A percentile compares a stretch with the other conserved stretches of the same genome.
These are phyloP conservation scores for Acacia pycnantha DNA, from an alignment of 331 rosid species.

Conservation along the genomic window DNA sequence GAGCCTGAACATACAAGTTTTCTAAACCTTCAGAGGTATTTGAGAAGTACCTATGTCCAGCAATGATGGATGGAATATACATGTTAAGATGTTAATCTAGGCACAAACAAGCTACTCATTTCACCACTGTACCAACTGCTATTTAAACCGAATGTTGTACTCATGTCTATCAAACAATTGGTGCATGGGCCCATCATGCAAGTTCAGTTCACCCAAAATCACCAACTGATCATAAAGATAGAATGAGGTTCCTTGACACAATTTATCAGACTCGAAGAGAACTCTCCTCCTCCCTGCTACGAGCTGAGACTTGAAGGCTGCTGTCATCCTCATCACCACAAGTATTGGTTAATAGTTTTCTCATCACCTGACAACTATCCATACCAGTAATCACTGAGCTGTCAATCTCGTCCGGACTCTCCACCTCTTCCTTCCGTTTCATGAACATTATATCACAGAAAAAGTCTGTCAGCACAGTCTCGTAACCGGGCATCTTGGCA, in stretches of 20 bases:
- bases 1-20: slow-evolving; percentile 67
- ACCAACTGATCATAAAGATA: slow-evolving; percentile 27
- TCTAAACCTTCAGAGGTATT: slow-evolving; percentile 56
- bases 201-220: slow-evolving; percentile 46
- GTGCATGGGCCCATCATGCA: slow-evolving; percentile 36
- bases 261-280: slow-evolving; percentile 36
- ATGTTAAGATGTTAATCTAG: slow-evolving; percentile 60
- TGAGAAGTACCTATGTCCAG: slow-evolving; percentile 67
- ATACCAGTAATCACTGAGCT: slow-evolving; percentile 15
- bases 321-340: slow-evolving; percentile 47
- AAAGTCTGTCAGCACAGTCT: slow-evolving; percentile 73
- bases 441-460: slow-evolving; percentile 59
- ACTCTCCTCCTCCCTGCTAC: slow-evolving; percentile 40
- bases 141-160: slow-evolving; percentile 45
- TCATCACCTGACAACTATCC: slow-evolving; percentile 20
- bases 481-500: slow-evolving; percentile 95
- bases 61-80: slow-evolving; percentile 71
- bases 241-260: slow-evolving; percentile 8
- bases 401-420: not conserved
- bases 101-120: slow-evolving; percentile 51
- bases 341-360: slow-evolving; percentile 30
- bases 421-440: slow-evolving; percentile 27
- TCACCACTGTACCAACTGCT: slow-evolving; percentile 56
- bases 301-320: slow-evolving; percentile 27
- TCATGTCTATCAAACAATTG: slow-evolving; percentile 34